Percentiles rank a stretch among this genome's conserved stretches.
Conservation (phyloP, 306 rosid species). For the Betula pendula region DNA sequence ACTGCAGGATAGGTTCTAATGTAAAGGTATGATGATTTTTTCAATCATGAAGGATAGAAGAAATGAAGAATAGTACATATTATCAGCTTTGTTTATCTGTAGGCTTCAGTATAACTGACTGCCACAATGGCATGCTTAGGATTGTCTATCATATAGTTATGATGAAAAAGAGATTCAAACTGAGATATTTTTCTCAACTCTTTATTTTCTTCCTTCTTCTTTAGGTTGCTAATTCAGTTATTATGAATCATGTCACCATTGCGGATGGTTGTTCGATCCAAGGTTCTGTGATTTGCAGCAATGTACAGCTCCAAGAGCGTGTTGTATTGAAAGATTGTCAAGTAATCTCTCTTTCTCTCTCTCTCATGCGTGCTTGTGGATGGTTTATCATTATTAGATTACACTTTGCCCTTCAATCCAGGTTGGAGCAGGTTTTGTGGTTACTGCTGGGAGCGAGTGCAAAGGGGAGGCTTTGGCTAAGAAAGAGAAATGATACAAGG, state of each 20-base stretch:
- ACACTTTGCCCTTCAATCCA: slow-evolving; percentile 33
- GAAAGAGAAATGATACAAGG: slow-evolving; percentile 54
- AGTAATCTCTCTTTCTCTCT: slow-evolving; percentile 39
- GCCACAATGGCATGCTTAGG: slow-evolving; percentile 3
- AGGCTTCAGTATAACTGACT: background rate
- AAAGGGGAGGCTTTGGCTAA: slow-evolving; percentile 94
- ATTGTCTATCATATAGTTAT: background rate
- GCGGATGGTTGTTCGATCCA: slow-evolving; percentile 88
- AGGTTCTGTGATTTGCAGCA: slow-evolving; percentile 93
- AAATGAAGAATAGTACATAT: slow-evolving; percentile 23
- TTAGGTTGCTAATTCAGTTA: slow-evolving; percentile 86
- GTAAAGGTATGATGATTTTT: slow-evolving; percentile 67
- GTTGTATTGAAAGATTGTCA: slow-evolving; percentile 87
- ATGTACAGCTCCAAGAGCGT: slow-evolving; percentile 93
- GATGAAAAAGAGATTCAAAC: background rate
- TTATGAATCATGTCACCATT: slow-evolving; percentile 92
- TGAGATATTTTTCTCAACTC: background rate
- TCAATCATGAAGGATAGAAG: slow-evolving; percentile 19
- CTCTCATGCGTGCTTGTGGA: background rate
- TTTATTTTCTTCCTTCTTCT: background rate
- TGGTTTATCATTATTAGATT: slow-evolving; percentile 26
- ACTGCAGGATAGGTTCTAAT: slow-evolving; percentile 96
- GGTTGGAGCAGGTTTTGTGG: slow-evolving; percentile 95
- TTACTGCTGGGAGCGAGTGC: slow-evolving; percentile 79
- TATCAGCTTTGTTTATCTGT: slow-evolving; percentile 13